These are phyloP conservation scores for Cicer bijugum DNA, from an alignment of 306 rosid genomes.

Conservation along the genomic window DNA sequence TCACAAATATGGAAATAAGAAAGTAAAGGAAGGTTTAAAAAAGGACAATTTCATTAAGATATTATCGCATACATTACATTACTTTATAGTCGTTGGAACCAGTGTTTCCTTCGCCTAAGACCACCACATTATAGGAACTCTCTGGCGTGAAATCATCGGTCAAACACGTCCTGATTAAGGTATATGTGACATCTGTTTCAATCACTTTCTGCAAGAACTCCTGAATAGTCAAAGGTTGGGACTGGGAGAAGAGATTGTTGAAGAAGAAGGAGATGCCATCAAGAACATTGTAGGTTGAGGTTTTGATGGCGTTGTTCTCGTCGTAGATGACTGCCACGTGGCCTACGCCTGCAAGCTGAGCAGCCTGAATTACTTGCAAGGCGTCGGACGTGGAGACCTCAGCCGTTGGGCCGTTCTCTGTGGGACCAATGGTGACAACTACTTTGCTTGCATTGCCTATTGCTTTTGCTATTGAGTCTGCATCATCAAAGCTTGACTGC, in stretches of 20 bases:
- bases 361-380: conserved; percentile 76
- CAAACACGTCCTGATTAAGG: conserved; percentile 83
- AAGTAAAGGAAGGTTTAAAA: conserved; percentile 3
- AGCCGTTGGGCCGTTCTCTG: conserved; percentile 73
- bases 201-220: conserved; percentile 77
- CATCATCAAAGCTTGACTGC: conserved; percentile 67
- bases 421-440: conserved; percentile 80
- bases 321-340: conserved; percentile 87
- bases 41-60: conserved; percentile 47
- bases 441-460: conserved; percentile 96
- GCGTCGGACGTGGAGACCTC: conserved; percentile 78
- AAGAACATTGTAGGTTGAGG: conserved; percentile 80
- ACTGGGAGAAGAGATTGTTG: conserved; percentile 70
- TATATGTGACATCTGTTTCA: conserved; percentile 72
- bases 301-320: conserved; percentile 19
- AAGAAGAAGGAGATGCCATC: conserved; percentile 90
- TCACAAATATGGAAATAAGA: conserved; percentile 30
- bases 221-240: conserved; percentile 61
- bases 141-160: conserved; percentile 79
- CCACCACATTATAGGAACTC: conserved; percentile 75
- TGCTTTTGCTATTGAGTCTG: conserved; percentile 87
- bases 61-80: conserved; percentile 97
- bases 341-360: conserved; percentile 85
- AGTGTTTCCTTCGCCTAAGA: conserved; percentile 69
- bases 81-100: conserved; percentile 94